Base-by-base conservation (phyloP, 2,329 filamentous ascomycete genomes). In the Diaporthe sp. region DNA sequence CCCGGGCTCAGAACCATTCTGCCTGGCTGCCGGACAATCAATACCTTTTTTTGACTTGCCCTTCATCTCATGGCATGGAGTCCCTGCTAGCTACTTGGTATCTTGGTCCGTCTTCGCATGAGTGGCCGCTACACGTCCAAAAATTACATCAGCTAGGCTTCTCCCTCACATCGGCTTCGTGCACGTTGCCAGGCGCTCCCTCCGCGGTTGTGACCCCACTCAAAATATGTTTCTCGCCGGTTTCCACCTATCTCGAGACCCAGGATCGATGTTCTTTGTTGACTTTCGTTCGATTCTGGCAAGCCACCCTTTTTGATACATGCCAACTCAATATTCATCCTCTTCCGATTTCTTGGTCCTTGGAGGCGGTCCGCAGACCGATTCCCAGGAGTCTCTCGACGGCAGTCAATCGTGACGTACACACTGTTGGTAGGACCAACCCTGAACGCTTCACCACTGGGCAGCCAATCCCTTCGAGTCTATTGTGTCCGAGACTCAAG, bases 401-500 rank as follows among this genome's bases (percentile, higher is more conserved):
- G n/a, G 34, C 49, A 55, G 49, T 49, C 22, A 55, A 49, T 25
- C 49, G n/a, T 53, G 12, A 19, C 34, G 12, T 53, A 42, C 34
- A 39, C 22, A 70, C 12, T 13, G 25, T 31, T 68, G 28, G 12
- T 12, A 68, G 39, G 34, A 13, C 44, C 12, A 34, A 15, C 19
- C 31, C 22, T 46, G 25, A 46, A n/a, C 19, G 7, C 42, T 10
- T 49, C n/a, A 68, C n/a, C n/a, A 68, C 15, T 34, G 53, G 37
- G 58, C 39, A 55, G 46, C 28, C 22, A 22, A 46, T 19, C n/a
- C 13, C 39, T 73, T 28, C 37, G 13, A 37, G 2, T 73, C 49
- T 73, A 71, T 75, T 77, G 82, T 62, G 78, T 78, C 61, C 87
- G 81, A 31, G 82, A 82, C 72, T 87, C 83, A 25, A 92, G 84